Base-by-base conservation (phyloP, 2,329 filamentous ascomycete genomes). In the Fusarium paranaense region DNA sequence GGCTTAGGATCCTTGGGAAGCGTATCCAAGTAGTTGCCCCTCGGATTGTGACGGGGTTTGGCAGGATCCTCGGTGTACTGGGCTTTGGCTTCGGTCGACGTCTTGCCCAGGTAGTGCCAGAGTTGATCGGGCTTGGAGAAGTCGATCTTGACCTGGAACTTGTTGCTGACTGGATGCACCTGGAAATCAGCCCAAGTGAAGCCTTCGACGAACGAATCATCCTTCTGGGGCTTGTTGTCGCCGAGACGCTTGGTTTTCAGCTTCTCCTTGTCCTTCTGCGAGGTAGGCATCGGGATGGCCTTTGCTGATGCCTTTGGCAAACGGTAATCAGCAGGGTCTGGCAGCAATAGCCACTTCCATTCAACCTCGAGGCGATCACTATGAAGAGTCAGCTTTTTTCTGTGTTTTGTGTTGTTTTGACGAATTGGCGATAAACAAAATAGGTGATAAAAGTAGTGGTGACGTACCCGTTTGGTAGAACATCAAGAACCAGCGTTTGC, bases 51-150 rank as follows among this genome's bases (percentile, higher is more conserved):
- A 54, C 85, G 85, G n/a, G 83, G 87, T 14, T 83, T 87, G 10
- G 79, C 72, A 50, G 89, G 90, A 83, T 97, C 91, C 78, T 97
- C 94, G 6, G 95, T 97, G 83, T 97, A 99, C 81, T 97, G 95
- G 30, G 95, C 92, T 82, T 92, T 95, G 63, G 95, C 93, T 79
- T 98, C 96, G 8, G 96, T 98, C 25, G 96, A 98, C 22, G 89
- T 90, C 81, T 91, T 91, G 35, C 94, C 94, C 69, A 99, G 88
- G 81, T 98, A 98, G 84, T 95, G 90, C 94, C 95, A 98, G 20
- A 98, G 82, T 80, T 94, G 92, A 70, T 96, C 90, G 18, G 91
- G 87, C 80, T 93, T 94, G 70, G 83, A 83, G 10, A 98, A 82
- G 78, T 97, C 91, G 67, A 97, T 86, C 82, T 92, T 93, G 79